Conservation (phyloP, 371 early-diverging fungal genomes). For the Rhizopus delemar region DNA sequence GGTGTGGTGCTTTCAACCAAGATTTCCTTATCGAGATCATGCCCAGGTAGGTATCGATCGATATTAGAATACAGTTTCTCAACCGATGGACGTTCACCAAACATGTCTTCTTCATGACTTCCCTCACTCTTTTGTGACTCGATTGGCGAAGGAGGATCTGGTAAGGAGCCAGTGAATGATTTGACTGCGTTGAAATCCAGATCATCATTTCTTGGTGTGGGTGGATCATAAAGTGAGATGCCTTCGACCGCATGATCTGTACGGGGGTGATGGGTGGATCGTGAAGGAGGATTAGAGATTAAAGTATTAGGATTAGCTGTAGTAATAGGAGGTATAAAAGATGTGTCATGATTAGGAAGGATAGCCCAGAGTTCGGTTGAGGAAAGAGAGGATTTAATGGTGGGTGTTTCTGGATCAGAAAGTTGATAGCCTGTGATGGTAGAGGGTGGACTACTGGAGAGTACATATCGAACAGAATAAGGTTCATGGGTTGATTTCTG, state of each 20-base stretch:
- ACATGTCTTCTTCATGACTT: constrained; percentile 27
- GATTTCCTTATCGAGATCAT: constrained; percentile 71
- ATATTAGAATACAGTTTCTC: constrained; percentile 67
- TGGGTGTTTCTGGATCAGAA: constrained; percentile 21
- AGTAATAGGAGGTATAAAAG: neutral
- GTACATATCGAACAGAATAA: constrained; percentile 10
- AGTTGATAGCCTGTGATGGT: constrained; percentile 22
- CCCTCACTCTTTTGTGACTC: constrained; percentile 7
- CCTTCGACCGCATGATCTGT: constrained; percentile 6
- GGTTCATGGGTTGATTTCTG: constrained; percentile 1
- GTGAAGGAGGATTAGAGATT: neutral
- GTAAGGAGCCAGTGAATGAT: neutral
- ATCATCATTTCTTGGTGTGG: constrained; percentile 13
- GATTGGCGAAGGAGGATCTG: constrained; percentile 18
- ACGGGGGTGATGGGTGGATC: neutral
- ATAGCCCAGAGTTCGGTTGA: constrained; percentile 15
- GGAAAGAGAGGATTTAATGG: neutral
- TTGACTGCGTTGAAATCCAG: neutral
- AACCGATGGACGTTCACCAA: constrained; percentile 66
- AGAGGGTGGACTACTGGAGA: constrained; percentile 5
- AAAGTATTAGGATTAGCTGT: neutral
- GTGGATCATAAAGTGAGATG: constrained; percentile 24
- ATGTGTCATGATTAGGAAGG: neutral
- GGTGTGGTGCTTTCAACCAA: neutral
- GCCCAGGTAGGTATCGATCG: constrained; percentile 71